A percentile compares a stretch with the other conserved stretches of the same genome.
These are phyloP conservation scores for Echium plantagineum DNA, from an alignment of 257 asterid species.

Conservation along the genomic window DNA sequence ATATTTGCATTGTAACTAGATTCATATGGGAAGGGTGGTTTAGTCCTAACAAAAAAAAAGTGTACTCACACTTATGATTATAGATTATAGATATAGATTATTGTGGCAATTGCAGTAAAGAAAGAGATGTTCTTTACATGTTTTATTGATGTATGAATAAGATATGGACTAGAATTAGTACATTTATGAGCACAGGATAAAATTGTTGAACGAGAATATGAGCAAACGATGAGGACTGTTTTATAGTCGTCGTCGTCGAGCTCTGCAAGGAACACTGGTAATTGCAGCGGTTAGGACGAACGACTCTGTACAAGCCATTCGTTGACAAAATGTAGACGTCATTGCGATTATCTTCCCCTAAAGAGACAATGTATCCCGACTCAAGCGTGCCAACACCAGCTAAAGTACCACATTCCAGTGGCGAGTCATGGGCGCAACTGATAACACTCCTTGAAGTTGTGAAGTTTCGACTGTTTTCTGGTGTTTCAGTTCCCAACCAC, in stretches of 20 bases:
- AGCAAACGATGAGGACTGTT: not conserved
- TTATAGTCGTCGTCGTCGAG: not conserved
- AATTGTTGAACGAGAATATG: no score
- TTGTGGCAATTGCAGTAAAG: no score
- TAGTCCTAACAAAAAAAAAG: no score
- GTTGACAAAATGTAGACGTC: conserved; percentile 4
- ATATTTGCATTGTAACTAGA: no score
- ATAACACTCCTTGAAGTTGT: not conserved
- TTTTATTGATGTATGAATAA: no score
- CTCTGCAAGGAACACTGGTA: conserved; percentile 4
- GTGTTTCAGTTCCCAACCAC: conserved; percentile 4
- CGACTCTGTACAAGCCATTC: conserved; percentile 6
- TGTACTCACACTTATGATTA: no score
- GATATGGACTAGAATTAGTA: no score
- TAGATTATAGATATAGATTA: no score
- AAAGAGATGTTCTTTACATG: no score
- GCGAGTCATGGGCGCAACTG: conserved; percentile 6
- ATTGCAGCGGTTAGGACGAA: conserved; percentile 11
- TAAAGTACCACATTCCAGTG: not conserved
- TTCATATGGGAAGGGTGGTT: no score
- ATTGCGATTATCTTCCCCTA: conserved; percentile 9
- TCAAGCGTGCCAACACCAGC: not conserved
- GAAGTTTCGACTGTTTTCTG: conserved; percentile 5
- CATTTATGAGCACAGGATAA: no score
- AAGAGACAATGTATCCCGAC: conserved; percentile 5